Base-by-base conservation (phyloP, 2,329 filamentous ascomycete genomes). In the Sarocladium oryzae region DNA sequence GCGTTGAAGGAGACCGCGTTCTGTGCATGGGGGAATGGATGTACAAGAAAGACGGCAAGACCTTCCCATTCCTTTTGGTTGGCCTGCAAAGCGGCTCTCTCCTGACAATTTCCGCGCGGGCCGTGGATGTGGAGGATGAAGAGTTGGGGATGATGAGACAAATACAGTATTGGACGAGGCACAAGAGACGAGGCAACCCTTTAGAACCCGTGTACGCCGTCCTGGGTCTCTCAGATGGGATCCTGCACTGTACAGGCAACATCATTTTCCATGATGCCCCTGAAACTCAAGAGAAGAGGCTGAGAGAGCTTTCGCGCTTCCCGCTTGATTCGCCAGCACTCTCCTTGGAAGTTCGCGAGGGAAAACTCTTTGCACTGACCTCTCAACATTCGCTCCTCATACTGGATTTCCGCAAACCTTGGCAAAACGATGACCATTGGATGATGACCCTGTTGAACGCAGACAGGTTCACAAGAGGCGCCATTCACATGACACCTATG, bases 1-100 rank as follows among this genome's bases (percentile, higher is more conserved):
- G 46, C 46, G 9, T 15, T 15, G 46, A 66, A 1, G 77, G 77
- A 1, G 82, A 86, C 55, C 74, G 73, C 35, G 77, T 90, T 1
- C 72, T 79, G 38, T 74, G 78, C 1, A 63, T 90, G 7, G 64
- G 76, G 1, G 82, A 88, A 54, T 90, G 86, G 86, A 63, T 72
- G 4, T 81, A 79, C 55, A 66, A 70, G 28, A 78, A 79, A 51
- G 73, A 79, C 33, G 72, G 71, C n/a, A 79, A 76, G 51, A 73
- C 67, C 0, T 86, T 84, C 64, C 73, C 78, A 2, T 85, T 82
- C 60, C 70, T 89, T 28, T 72, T 88, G 13, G 74, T 86, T 10
- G 74, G 46, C 20, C 18, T 49, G 20, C 72, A 71, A 28, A 66
- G 68, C 9, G 81, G 82, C 1, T 69, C 74, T 4, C 66, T 87